Evolutionary conservation across 2,329 filamentous ascomycete genomes (phyloP).

Genomic region (Microsporum ferrugineum): DNA sequence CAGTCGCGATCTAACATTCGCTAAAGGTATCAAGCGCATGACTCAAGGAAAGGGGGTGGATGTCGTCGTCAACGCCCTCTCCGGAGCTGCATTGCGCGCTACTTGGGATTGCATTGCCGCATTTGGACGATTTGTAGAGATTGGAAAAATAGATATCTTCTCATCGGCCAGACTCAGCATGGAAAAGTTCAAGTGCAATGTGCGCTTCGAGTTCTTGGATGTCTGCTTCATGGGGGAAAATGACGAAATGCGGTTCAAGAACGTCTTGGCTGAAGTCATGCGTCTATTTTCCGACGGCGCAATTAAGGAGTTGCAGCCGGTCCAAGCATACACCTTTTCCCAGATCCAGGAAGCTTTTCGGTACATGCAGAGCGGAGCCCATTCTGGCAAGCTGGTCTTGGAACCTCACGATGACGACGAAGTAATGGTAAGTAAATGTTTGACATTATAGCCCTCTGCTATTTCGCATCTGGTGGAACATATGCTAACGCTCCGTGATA

Average conservation of each 20-base stretch:
- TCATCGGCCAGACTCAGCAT: constrained; percentile 6
- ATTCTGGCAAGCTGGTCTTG: constrained; percentile 13
- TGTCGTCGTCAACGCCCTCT: constrained; percentile 13
- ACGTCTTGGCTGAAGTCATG: neutral
- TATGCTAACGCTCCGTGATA: no score
- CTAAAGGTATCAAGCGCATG: constrained; percentile 9
- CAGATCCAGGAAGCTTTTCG: constrained; percentile 20
- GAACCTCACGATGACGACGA: neutral
- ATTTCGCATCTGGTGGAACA: neutral
- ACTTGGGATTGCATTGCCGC: constrained; percentile 12
- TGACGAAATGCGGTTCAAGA: neutral
- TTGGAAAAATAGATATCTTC: constrained; percentile 10
- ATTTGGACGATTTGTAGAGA: constrained; percentile 14
- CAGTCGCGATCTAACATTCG: constrained; percentile 10
- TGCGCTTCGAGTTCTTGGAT: constrained; percentile 12
- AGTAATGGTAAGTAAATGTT: neutral
- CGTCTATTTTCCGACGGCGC: constrained; percentile 6
- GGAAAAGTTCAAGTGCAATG: constrained; percentile 4
- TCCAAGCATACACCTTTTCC: constrained; percentile 19
- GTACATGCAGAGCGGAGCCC: constrained; percentile 17
- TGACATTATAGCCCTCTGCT: neutral
- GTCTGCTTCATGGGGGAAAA: neutral
- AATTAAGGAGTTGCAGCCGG: constrained; percentile 21
- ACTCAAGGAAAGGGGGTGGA: constrained; percentile 12
- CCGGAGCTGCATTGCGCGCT: constrained; percentile 8